Base-by-base conservation (phyloP, 306 rosid genomes). In the Carpinus fangiana region DNA sequence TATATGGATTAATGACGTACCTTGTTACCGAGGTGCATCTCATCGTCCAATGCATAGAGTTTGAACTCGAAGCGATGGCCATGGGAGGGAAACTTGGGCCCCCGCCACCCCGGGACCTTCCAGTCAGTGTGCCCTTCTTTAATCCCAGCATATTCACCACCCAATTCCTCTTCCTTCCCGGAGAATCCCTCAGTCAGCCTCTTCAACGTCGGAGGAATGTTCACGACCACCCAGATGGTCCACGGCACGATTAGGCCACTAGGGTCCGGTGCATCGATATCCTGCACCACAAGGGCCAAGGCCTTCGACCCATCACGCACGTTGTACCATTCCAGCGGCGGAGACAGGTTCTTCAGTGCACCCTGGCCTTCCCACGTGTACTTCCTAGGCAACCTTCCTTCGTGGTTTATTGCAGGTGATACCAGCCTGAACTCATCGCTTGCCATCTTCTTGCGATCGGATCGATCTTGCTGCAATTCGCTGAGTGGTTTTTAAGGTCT, bases 321-420 rank as follows among this genome's bases (percentile, higher is more conserved):
- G 85, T 90, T 89, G 87, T 94, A 94, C 97, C 96, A 94, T 73
- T 94, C 98, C 26, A 92, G 38, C 0, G 97, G 96, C 3, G 98
- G 98, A 3, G 98, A 94, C 66, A 83, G 79, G 82, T 94, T 87
- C 82, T 79, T 92, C 81, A 79, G 76, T 0, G 97, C 93, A 0
- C 98, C 98, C 38, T 92, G 98, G 0, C 97, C 97, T 79, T 89
- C 96, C 4, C 67, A 82, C 0, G 96, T 90, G 87, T 84, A 80
- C 62, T 92, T 79, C 72, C 97, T 75, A 0, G 93, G 97, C 11
- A 94, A 11, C 76, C 81, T 87, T 1, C 92, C 98, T 26, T 83
- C 93, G 31, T 86, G 86, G 82, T 59, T 73, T 75, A 94, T 84
- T 0, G 79, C 23, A 0, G 95, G 87, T 7, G 90, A 90, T 9